Conservation (phyloP, 2,329 filamentous ascomycete genomes). For the Pseudocercospora macadamiae region DNA sequence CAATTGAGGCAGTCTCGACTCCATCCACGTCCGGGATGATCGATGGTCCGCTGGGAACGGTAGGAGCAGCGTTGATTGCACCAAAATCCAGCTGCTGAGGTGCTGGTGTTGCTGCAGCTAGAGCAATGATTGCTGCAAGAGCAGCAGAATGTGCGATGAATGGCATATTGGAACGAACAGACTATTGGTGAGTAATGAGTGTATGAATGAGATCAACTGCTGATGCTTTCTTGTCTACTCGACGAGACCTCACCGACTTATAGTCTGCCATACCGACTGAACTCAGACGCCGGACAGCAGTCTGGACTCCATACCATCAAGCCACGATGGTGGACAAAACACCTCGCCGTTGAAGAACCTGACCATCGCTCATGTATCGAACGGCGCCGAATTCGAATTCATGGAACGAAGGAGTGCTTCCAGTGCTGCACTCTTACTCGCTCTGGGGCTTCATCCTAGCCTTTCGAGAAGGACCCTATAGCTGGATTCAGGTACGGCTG, state of each 20-base stretch:
- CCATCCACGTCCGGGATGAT: conserved; percentile 14
- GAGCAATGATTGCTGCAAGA: conserved; percentile 15
- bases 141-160: conserved; percentile 13
- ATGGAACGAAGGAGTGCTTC: conserved; percentile 4
- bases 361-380: background rate
- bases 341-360: background rate
- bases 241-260: background rate
- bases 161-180: conserved; percentile 1
- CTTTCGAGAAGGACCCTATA: background rate
- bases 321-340: background rate
- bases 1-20: conserved; percentile 22
- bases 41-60: conserved; percentile 25
- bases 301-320: background rate
- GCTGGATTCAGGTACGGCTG: background rate
- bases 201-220: background rate
- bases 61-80: conserved; percentile 24
- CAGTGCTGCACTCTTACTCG: background rate
- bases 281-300: background rate
- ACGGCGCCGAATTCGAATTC: background rate
- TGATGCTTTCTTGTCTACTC: background rate
- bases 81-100: conserved; percentile 25
- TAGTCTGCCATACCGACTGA: background rate
- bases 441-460: background rate
- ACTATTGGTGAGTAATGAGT: background rate
- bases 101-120: conserved; percentile 18